Percentiles rank a stretch among this genome's conserved stretches.
These are phyloP conservation scores for Penicillium sp. DNA, from an alignment of 2,329 filamentous ascomycete species.

Conservation along the genomic window DNA sequence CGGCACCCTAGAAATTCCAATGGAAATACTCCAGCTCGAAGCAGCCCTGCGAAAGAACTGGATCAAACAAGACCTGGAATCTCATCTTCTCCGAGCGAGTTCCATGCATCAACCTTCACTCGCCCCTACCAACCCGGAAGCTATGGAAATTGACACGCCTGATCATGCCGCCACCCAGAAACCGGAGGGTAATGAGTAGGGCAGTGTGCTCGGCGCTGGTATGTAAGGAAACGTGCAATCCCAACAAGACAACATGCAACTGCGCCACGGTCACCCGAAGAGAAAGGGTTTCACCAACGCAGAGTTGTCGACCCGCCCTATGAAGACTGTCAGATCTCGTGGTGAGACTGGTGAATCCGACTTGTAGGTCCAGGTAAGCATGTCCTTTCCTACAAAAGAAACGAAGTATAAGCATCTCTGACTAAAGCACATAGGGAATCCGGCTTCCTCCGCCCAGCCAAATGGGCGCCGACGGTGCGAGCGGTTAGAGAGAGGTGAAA, in stretches of 20 bases:
- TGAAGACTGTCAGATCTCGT: background rate
- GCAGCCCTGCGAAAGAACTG: slow-evolving; percentile 58
- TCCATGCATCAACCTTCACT: background rate
- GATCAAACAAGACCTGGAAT: slow-evolving; percentile 47
- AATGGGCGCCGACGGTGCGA: background rate
- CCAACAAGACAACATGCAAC: background rate
- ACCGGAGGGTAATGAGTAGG: background rate
- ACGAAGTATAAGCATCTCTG: background rate
- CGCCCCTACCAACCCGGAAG: no score
- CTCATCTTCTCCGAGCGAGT: background rate
- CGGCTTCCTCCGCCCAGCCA: background rate
- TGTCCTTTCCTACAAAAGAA: background rate
- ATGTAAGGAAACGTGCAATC: no score
- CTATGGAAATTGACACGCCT: background rate
- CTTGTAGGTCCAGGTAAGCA: background rate
- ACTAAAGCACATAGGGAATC: background rate
- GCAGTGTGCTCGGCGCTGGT: no score
- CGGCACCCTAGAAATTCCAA: slow-evolving; percentile 52
- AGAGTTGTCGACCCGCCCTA: background rate
- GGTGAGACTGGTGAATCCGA: no score
- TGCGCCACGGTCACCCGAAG: background rate
- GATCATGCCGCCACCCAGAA: background rate
- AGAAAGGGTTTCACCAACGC: background rate
- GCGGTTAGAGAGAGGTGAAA: no score
- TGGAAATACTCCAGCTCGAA: slow-evolving; percentile 52